Evolutionary conservation across 2,329 filamentous ascomycete genomes (phyloP).

Genomic region (Gaeumannomyces sp.): DNA sequence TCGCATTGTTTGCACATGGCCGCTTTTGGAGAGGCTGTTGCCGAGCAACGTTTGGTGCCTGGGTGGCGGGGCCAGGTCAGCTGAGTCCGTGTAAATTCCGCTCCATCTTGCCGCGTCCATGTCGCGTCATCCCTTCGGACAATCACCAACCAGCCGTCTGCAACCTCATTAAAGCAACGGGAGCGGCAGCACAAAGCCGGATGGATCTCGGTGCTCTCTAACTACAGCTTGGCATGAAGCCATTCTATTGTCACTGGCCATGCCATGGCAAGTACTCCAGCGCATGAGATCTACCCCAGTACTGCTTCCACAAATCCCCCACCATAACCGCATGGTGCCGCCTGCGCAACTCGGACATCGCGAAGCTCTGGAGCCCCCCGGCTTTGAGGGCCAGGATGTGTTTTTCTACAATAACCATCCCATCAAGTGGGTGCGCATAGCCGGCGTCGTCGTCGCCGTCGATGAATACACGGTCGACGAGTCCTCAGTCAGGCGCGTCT

Average conservation of each 20-base stretch:
- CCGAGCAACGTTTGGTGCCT: background rate
- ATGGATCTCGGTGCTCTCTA: background rate
- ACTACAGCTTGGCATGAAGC: background rate
- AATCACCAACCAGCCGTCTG: background rate
- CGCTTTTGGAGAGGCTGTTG: background rate
- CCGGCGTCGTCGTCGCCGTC: conserved; percentile 62
- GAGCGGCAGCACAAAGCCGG: background rate
- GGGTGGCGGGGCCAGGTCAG: background rate
- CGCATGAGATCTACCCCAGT: conserved; percentile 46
- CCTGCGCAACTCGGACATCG: conserved; percentile 45
- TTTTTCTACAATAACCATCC: conserved; percentile 70
- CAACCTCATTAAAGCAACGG: background rate
- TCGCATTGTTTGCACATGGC: background rate
- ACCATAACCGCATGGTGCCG: conserved; percentile 56
- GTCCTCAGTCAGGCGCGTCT: conserved; percentile 38
- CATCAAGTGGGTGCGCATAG: conserved; percentile 66
- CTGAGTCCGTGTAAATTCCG: background rate
- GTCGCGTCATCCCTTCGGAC: background rate
- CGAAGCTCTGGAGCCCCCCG: conserved; percentile 37
- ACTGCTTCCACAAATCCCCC: conserved; percentile 57
- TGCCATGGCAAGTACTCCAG: conserved; percentile 43
- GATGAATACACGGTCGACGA: conserved; percentile 46
- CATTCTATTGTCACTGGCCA: conserved; percentile 20
- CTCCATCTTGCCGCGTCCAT: background rate
- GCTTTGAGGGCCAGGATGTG: conserved; percentile 50